These are phyloP conservation scores for Letharia lupina DNA, from an alignment of 495 filamentous ascomycete genomes.

Conservation along the genomic window DNA sequence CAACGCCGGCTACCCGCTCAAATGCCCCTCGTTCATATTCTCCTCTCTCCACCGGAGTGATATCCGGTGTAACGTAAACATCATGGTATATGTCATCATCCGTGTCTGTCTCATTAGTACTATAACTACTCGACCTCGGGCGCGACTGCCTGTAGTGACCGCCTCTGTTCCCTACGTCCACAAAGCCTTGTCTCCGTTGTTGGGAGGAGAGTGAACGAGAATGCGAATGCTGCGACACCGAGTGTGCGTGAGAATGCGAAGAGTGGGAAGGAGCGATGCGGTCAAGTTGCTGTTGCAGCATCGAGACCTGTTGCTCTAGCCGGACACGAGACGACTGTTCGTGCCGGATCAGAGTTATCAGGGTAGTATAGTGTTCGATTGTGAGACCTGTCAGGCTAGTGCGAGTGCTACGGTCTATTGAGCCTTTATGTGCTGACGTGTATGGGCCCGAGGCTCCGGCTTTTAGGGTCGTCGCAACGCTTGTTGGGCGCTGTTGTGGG, in stretches of 20 bases:
- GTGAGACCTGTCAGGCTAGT: constrained; percentile 34
- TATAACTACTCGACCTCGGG: constrained; percentile 23
- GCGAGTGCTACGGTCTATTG: constrained; percentile 16
- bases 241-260: constrained; percentile 4
- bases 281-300: constrained; percentile 45
- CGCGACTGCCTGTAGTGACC: constrained; percentile 14
- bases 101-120: constrained; percentile 27
- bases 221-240: constrained; percentile 15
- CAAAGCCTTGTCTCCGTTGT: constrained; percentile 18
- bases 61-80: constrained; percentile 24
- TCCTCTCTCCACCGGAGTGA: constrained; percentile 26
- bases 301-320: constrained; percentile 44
- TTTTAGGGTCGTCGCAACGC: constrained; percentile 25
- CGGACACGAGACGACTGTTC: constrained; percentile 48
- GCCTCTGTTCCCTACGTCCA: constrained; percentile 14
- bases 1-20: constrained; percentile 18
- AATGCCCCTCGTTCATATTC: constrained; percentile 24
- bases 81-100: constrained; percentile 26
- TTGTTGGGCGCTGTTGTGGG: constrained; percentile 20
- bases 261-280: constrained; percentile 27
- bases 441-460: constrained; percentile 6
- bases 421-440: constrained; percentile 11
- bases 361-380: constrained; percentile 48
- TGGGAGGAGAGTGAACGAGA: constrained; percentile 16
- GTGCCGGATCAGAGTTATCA: constrained; percentile 47